Evolutionary conservation across 768 basidiomycete species (phyloP), one percentile per base, ranked within the genome.

Genomic region (Lactarius tabidus): DNA sequence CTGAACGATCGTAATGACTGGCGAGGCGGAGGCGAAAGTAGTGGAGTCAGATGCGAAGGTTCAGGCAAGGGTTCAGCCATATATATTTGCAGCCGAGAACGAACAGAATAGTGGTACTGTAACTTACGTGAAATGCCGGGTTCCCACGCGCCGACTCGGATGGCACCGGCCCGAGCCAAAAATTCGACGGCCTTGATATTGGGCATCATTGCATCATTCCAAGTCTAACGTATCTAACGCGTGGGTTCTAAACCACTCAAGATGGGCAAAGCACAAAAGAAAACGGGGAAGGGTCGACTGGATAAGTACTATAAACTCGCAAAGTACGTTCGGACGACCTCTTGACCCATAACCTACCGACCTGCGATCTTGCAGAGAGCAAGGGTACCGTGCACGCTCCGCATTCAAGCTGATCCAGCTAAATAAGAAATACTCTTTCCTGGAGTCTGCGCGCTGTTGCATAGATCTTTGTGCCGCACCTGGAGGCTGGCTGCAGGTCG

Each of bases 401-500:
- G 97, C 97, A 2, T 96, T 96, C 88, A 99, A 99, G 78, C 85
- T 99, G 65, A 94, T 99, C 64, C 97, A 99, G 77, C 80, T 99
- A 67, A 98, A 99, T 82, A 95, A 96, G 76, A 99, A 98, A 79
- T 99, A 91, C 78, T 84, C 88, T 18, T 91, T 99, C 74, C 84
- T 99, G 28, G 91, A 95, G 71, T 80, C 84, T 35, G 90, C 94
- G 63, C 82, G 87, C 83, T 98, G 96, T 76, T 92, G 90, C 51
- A 95, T 99, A 71, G 97, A 99, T 83, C 83, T 99, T 36, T 99
- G 97, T 77, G 97, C 97, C 38, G 97, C 97, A 6, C 97, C 97
- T 7, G 97, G 97, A 70, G 97, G 97, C 73, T 99, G 97, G 97
- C 82, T 98, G 10, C 97, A 99, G 76, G 97, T 99, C 20, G 95